Evolutionary conservation across 2,329 filamentous ascomycete genomes (phyloP).

Genomic region (Incumbomyces delicatus): DNA sequence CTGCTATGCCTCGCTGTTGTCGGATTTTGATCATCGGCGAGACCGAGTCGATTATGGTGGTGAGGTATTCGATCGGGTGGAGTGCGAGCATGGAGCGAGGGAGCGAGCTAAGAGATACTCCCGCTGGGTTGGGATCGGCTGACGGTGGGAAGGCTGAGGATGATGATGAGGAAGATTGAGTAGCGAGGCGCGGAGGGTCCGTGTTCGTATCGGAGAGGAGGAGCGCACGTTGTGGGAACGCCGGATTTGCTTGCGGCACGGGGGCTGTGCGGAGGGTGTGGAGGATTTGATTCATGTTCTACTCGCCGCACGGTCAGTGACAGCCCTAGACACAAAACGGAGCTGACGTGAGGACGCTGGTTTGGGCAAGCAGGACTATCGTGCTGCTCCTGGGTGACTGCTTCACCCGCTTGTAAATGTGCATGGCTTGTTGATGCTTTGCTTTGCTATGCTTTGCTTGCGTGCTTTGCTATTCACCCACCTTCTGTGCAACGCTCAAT

Average conservation of each 20-base stretch:
- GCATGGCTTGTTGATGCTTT: not conserved
- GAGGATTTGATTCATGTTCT: constrained; percentile 81
- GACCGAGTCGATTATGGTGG: constrained; percentile 82
- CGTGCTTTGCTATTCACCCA: constrained; percentile 32
- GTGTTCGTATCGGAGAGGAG: constrained; percentile 8
- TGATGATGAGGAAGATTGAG: constrained; percentile 37
- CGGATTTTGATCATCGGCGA: constrained; percentile 77
- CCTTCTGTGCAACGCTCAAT: constrained; percentile 78
- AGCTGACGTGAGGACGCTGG: too few relatives aligned
- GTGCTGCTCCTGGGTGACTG: not conserved
- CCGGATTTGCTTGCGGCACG: constrained; percentile 63
- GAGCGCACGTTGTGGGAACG: constrained; percentile 37
- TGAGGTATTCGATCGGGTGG: constrained; percentile 82
- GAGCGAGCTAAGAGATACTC: constrained; percentile 54
- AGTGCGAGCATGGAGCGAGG: constrained; percentile 72
- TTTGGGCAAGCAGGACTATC: not conserved
- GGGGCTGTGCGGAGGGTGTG: constrained; percentile 74
- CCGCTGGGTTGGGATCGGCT: constrained; percentile 4
- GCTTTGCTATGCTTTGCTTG: not conserved
- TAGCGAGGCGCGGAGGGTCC: constrained; percentile 61
- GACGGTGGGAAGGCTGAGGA: constrained; percentile 32
- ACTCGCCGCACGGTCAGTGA: constrained; percentile 5
- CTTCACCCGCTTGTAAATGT: not conserved
- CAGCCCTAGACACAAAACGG: too few relatives aligned
- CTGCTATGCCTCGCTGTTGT: constrained; percentile 64